Evolutionary conservation across 1,284 basidiomycete genomes (phyloP), one percentile per base, ranked within the genome.

Genomic region (Ganoderma lucidum): DNA sequence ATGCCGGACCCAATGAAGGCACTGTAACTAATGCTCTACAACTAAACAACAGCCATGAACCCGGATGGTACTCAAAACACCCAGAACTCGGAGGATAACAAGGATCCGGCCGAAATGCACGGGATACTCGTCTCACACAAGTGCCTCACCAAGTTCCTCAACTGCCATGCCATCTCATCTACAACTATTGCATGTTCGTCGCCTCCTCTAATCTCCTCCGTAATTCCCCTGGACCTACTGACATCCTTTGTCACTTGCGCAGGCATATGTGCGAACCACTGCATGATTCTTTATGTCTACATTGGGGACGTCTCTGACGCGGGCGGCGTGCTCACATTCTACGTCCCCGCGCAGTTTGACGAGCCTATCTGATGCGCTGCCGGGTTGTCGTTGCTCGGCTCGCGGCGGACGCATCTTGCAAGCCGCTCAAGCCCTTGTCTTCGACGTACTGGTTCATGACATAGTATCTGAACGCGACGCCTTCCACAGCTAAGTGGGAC

Each of bases 251-350:
- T 23, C 2, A 1, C 72, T 14, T n/a, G 23, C 37, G 14, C 15
- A 96, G 95, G 93, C 79, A 88, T 97, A 67, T 96, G 95, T 77
- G 90, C 93, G 76, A 86, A 90, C 65, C 92, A 96, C 73, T 96
- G 94, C 77, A 83, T 96, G 73, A 96, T 97, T 71, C 87, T 96
- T 53, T 96, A 96, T 74, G 94, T 96, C 48, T 96, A 96, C 77
- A 94, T 96, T 64, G 95, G 95, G 9, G 93, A 95, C 60, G 85
- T 92, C 14, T 88, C 89, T 15, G 92, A 95, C 70, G 89, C 92
- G 0, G 94, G 94, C 55, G 95, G 95, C 1, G 94, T 96, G 35
- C 84, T 96, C 74, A 96, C 95, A 1, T 96, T 95, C 78, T 97
- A 96, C 79, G 92, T 96, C 55, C 95, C 95, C 41, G 90, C 85